Conservation (phyloP, 169 alveolate genomes). For the Perkinsus chesapeaki region DNA sequence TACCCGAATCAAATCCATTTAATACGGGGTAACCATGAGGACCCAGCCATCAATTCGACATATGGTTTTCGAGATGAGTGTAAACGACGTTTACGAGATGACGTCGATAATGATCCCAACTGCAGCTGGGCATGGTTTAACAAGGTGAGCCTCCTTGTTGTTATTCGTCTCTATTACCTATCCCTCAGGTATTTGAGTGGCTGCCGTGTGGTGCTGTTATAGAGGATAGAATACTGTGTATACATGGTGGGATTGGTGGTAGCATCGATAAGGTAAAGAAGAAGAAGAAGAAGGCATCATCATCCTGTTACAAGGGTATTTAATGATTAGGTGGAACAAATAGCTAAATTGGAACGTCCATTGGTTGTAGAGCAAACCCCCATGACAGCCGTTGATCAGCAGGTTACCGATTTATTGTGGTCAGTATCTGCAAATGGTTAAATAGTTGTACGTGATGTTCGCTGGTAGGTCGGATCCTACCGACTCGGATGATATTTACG, state of each 20-base stretch:
- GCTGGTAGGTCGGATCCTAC: conserved; percentile 83
- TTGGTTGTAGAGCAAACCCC: conserved; percentile 85
- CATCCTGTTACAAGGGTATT: neutral
- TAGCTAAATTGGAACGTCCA: conserved; percentile 83
- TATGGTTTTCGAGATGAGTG: conserved; percentile 99
- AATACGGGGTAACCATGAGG: conserved; percentile 98
- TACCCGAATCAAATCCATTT: conserved; percentile 96
- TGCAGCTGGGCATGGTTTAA: conserved; percentile 88
- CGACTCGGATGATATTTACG: conserved; percentile 93
- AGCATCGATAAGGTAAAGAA: conserved; percentile 48
- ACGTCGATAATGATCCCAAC: conserved; percentile 70
- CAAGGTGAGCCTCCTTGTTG: conserved; percentile 48
- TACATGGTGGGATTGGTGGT: conserved; percentile 99
- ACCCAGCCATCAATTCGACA: conserved; percentile 92
- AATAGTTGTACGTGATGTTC: neutral
- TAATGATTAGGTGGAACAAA: conserved; percentile 55
- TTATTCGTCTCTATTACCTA: neutral
- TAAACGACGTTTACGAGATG: conserved; percentile 91
- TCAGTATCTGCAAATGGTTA: conserved; percentile 44
- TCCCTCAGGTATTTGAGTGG: conserved; percentile 76
- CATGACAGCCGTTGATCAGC: conserved; percentile 43
- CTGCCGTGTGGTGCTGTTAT: conserved; percentile 98
- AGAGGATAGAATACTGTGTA: conserved; percentile 92
- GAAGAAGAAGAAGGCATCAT: neutral
- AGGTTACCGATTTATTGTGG: conserved; percentile 74